Conservation (phyloP, 768 basidiomycete species). For the Crepidotus variabilis region DNA sequence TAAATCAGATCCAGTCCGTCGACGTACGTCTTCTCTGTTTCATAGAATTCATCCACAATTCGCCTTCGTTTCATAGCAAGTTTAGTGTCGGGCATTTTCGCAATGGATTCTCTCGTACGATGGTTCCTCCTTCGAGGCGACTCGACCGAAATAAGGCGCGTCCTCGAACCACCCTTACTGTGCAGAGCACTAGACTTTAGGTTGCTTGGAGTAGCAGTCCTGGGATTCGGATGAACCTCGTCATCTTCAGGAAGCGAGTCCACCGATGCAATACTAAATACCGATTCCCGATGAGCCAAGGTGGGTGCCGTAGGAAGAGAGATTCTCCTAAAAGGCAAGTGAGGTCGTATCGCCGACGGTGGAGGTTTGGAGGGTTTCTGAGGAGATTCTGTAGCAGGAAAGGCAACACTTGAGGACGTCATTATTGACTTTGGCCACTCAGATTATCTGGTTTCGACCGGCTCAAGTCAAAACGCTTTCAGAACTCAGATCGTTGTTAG, state of each 20-base stretch:
- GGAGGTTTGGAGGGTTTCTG: conserved; percentile 15
- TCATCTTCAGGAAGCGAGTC: conserved; percentile 64
- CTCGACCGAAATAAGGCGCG: conserved; percentile 35
- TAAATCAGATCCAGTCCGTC: conserved; percentile 82
- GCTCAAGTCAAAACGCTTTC: neutral
- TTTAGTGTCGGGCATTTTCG: conserved; percentile 43
- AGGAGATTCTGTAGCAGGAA: conserved; percentile 22
- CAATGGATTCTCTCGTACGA: conserved; percentile 32
- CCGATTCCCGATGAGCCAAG: conserved; percentile 54
- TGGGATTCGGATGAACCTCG: conserved; percentile 15
- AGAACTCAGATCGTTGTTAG: too few species aligned
- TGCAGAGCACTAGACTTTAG: conserved; percentile 7
- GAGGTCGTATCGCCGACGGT: conserved; percentile 33
- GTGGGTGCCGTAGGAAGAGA: conserved; percentile 54
- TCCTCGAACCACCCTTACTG: conserved; percentile 22
- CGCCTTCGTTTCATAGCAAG: conserved; percentile 56
- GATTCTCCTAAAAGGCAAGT: conserved; percentile 62
- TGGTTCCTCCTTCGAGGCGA: conserved; percentile 30
- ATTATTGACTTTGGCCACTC: neutral
- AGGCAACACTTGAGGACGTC: conserved; percentile 19
- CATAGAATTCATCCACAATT: conserved; percentile 76
- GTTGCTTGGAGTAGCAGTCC: conserved; percentile 3
- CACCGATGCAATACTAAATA: conserved; percentile 69
- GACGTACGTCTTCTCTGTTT: conserved; percentile 79
- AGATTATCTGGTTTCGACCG: too few species aligned